phyloP scores from a whole-genome alignment of 2,329 filamentous ascomycete species.

The Ceratocystis papillata region DNA sequence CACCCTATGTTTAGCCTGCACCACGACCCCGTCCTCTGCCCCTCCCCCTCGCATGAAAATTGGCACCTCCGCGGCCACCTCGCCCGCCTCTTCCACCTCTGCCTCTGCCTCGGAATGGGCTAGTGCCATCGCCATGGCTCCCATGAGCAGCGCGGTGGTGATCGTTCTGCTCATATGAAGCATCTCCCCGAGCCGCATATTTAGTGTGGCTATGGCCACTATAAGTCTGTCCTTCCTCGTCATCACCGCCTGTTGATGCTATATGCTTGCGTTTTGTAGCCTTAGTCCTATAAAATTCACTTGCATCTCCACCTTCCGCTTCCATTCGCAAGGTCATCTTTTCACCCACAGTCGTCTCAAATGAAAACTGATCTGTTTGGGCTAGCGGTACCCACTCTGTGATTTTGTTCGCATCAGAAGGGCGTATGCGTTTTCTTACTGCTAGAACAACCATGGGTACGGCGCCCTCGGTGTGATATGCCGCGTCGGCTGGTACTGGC shows the following conservation, averaged over 20 bases:
- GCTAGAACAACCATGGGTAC: slow-evolving; percentile 74
- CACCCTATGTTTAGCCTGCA: slow-evolving; percentile 31
- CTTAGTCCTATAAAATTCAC: slow-evolving; percentile 52
- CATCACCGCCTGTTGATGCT: slow-evolving; percentile 27
- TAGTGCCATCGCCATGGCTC: slow-evolving; percentile 34
- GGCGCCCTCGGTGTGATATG: slow-evolving; percentile 68
- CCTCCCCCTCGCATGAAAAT: slow-evolving; percentile 35
- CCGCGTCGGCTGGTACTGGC: slow-evolving; percentile 56
- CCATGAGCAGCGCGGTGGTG: slow-evolving; percentile 31
- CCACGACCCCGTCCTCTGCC: slow-evolving; percentile 34
- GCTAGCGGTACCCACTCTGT: slow-evolving; percentile 71
- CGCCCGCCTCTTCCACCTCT: slow-evolving; percentile 34
- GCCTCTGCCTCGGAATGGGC: slow-evolving; percentile 35
- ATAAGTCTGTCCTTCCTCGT: slow-evolving; percentile 28
- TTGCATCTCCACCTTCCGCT: slow-evolving; percentile 52
- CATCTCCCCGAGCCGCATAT: slow-evolving; percentile 30
- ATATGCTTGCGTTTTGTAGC: slow-evolving; percentile 49
- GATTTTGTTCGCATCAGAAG: slow-evolving; percentile 71
- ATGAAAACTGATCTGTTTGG: slow-evolving; percentile 58
- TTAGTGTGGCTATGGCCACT: slow-evolving; percentile 34
- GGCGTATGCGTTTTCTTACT: slow-evolving; percentile 60
- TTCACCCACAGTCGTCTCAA: slow-evolving; percentile 77
- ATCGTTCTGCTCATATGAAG: slow-evolving; percentile 25
- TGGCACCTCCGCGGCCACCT: neutral
- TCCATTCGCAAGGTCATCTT: slow-evolving; percentile 77